Evolutionary conservation across 2,329 filamentous ascomycete genomes (phyloP).

Genomic region (Aureobasidium sp.): DNA sequence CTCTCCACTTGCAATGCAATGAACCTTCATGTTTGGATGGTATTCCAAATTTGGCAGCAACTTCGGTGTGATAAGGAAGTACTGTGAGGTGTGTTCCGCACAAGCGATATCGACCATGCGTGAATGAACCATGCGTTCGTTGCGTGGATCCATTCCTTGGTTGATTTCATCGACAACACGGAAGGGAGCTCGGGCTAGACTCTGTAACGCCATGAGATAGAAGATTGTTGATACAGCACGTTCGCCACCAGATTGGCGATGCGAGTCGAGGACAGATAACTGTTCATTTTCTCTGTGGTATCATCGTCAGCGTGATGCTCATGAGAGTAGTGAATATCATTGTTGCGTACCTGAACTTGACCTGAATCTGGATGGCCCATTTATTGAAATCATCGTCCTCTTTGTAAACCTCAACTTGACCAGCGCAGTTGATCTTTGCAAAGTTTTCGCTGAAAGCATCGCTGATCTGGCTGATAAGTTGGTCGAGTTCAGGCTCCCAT

Average conservation of each 20-base stretch:
- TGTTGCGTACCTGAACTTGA: slow-evolving; percentile 74
- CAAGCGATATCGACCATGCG: slow-evolving; percentile 98
- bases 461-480: slow-evolving; percentile 72
- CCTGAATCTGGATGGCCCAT: slow-evolving; percentile 89
- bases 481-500: slow-evolving; percentile 82
- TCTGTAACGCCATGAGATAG: slow-evolving; percentile 96
- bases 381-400: slow-evolving; percentile 81
- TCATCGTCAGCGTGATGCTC: slow-evolving; percentile 19
- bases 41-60: slow-evolving; percentile 79
- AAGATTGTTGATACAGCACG: slow-evolving; percentile 96
- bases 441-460: slow-evolving; percentile 91
- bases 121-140: slow-evolving; percentile 96
- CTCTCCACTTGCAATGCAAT: slow-evolving; percentile 90
- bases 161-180: slow-evolving; percentile 99
- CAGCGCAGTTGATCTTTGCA: slow-evolving; percentile 85
- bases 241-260: slow-evolving; percentile 94
- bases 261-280: slow-evolving; percentile 77
- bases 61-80: slow-evolving; percentile 98
- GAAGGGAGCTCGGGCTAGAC: slow-evolving; percentile 88
- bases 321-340: neutral
- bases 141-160: slow-evolving; percentile 97
- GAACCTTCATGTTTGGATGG: slow-evolving; percentile 81
- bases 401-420: slow-evolving; percentile 82
- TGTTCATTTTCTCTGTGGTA: slow-evolving; percentile 64
- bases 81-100: slow-evolving; percentile 62